phyloP scores from a whole-genome alignment of 805 yeast genomes.

The Starmerella stigmatis region DNA sequence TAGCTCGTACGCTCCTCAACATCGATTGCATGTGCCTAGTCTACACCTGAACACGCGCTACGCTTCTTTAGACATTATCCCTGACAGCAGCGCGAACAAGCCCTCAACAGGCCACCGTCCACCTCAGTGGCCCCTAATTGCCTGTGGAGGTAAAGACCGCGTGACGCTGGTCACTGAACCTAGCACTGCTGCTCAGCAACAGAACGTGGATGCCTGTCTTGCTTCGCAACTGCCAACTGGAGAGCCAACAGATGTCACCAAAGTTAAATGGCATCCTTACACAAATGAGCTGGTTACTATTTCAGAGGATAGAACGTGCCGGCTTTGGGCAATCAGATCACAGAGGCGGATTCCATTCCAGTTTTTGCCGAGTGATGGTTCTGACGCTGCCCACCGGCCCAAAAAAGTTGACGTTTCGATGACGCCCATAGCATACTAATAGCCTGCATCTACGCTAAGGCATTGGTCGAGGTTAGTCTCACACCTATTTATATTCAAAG shows the following conservation, averaged over 20 bases:
- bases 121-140: conserved; percentile 13
- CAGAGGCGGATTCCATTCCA: neutral
- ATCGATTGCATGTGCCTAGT: conserved; percentile 1
- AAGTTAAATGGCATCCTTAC: conserved; percentile 14
- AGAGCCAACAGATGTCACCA: neutral
- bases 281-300: conserved; percentile 3
- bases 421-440: neutral
- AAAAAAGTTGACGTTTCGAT: neutral
- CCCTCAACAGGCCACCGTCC: conserved; percentile 2
- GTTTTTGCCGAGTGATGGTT: neutral
- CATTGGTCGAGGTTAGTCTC: too few species aligned
- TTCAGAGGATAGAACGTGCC: neutral
- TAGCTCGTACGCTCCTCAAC: neutral
- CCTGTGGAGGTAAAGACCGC: conserved; percentile 19
- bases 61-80: conserved; percentile 7
- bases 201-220: conserved; percentile 2
- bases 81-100: neutral
- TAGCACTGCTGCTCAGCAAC: neutral
- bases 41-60: neutral
- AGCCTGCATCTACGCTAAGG: too few species aligned
- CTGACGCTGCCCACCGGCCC: neutral
- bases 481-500: too few species aligned
- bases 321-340: neutral
- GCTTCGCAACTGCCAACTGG: neutral
- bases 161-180: conserved; percentile 18